Evolutionary conservation across 2,329 filamentous ascomycete genomes (phyloP), one percentile per base, ranked within the genome.

Genomic region (Dactylellina sp.): DNA sequence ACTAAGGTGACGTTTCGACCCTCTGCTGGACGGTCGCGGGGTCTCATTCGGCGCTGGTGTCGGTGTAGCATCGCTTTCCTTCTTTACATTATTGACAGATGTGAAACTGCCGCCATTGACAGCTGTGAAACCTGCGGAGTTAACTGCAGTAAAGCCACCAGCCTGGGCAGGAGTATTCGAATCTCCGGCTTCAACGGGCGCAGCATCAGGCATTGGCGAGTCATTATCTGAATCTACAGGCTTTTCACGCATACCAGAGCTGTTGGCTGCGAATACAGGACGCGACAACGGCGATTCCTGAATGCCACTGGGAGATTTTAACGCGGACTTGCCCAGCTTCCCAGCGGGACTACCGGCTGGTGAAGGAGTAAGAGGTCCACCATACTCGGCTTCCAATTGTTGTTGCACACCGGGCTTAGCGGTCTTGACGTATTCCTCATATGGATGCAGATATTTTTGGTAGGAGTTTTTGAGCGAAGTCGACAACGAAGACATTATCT

Each of bases 401-500:
- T 97, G 93, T 78, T 97, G 94, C n/a, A 98, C 93, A 28, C 93
- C 92, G 1, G 95, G 95, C 80, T 97, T 98, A 59, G 92, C 94
- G 12, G 94, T 84, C 59, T 91, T 88, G 46, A 99, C 84, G 80
- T 97, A 99, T 76, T 98, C 93, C 81, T 99, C 95, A 78, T 98
- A 99, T 0, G 95, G 95, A 79, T 93, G 92, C 2, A 99, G 88
- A 92, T 95, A 99, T 82, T 94, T 89, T 81, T 97, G 93, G 79
- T 96, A 99, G 0, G 95, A 98, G 81, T 99, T 99, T 81, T 98
- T 99, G 44, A 99, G 86, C 3, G 95, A 98, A 0, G 95, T 99
- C 4, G 95, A 99, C 50, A 99, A 84, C 7, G 95, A 98, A 1
- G 94, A 98, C 95, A 99, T 99, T 76, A 99, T 99, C 84, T 99